Conservation (phyloP, 2,329 filamentous ascomycete species). For the Fonsecaea pedrosoi region DNA sequence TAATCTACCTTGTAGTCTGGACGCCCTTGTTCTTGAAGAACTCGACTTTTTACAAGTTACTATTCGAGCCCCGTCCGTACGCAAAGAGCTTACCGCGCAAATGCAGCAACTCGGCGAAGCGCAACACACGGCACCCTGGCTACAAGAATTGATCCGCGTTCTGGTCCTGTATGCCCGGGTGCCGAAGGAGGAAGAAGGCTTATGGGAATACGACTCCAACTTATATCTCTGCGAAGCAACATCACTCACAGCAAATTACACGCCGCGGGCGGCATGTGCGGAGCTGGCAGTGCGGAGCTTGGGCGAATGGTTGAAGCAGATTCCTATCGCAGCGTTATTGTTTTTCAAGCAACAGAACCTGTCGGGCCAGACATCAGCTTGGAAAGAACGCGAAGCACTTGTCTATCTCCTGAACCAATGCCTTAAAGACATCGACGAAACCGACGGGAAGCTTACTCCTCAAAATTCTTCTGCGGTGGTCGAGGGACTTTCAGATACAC, state of each 20-base stretch:
- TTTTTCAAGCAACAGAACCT: conserved; percentile 65
- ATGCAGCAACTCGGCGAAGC: conserved; percentile 66
- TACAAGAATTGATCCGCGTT: conserved; percentile 85
- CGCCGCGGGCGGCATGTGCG: conserved; percentile 87
- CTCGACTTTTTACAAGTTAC: conserved; percentile 93
- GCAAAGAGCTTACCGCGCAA: conserved; percentile 84
- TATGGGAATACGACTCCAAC: conserved; percentile 97
- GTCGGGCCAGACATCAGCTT: conserved; percentile 47
- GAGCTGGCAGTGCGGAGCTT: conserved; percentile 86
- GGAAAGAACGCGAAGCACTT: conserved; percentile 77
- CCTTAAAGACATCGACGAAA: conserved; percentile 80
- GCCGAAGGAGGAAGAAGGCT: conserved; percentile 85
- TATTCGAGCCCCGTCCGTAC: conserved; percentile 84
- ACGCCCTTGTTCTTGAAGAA: conserved; percentile 92
- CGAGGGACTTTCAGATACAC: conserved; percentile 78
- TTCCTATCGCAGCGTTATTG: conserved; percentile 78
- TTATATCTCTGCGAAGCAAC: conserved; percentile 95
- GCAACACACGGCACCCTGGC: conserved; percentile 74
- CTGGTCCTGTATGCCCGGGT: conserved; percentile 87
- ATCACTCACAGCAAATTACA: conserved; percentile 94
- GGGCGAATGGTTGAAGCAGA: conserved; percentile 82
- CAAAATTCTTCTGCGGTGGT: conserved; percentile 76
- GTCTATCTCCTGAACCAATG: conserved; percentile 86
- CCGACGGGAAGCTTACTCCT: conserved; percentile 71
- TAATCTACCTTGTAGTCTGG: conserved; percentile 89